Base-by-base conservation (phyloP, 2,329 filamentous ascomycete genomes). In the Gaeumannomyces sp. region DNA sequence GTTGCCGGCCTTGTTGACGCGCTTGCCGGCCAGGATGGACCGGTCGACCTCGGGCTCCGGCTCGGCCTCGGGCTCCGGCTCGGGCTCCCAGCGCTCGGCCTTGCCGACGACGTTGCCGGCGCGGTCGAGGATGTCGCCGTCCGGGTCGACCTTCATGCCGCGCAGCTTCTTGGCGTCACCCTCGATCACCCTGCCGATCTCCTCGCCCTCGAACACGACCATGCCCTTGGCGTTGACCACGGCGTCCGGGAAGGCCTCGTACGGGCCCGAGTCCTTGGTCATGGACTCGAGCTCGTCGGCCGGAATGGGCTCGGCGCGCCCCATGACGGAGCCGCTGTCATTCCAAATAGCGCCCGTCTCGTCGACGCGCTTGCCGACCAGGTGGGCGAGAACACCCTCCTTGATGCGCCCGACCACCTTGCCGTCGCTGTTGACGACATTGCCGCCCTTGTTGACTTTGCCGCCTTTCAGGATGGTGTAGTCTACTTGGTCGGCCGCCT, bases 291-390 rank as follows among this genome's bases (percentile, higher is more conserved):
- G 79, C 68, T 87, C 84, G 22, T 74, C 74, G 4, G 82, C 77
- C 3, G 88, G 83, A 66, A 89, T 83, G 16, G 88, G 83, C 75
- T 91, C 88, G 59, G 83, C 86, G 64, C 84, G 83, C 35, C 89
- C 89, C 62, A 91, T 83, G 53, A 89, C 79, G 73, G 90, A 85
- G 66, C 89, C 89, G 7, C 80, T 80, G 67, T 91, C 88, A 71
- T 87, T 87, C 85, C 86, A 91, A 76, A 92, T 88, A 68, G 89
- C 81, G 59, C 89, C 89, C 50, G 89, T 77, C 64, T 84, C 85
- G 67, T 91, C 88, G 45, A 86, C 79, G 71, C 84, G 84, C 71
- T 84, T 85, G 69, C 88, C 88, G 38, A 87, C 74, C 7, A 91
- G 81, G 67, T 89, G 80, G 74, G 88, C 84, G 25, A 85, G 70